phyloP scores from a whole-genome alignment of 164 flowering plant species.

The Magnolia kwangsiensis region DNA sequence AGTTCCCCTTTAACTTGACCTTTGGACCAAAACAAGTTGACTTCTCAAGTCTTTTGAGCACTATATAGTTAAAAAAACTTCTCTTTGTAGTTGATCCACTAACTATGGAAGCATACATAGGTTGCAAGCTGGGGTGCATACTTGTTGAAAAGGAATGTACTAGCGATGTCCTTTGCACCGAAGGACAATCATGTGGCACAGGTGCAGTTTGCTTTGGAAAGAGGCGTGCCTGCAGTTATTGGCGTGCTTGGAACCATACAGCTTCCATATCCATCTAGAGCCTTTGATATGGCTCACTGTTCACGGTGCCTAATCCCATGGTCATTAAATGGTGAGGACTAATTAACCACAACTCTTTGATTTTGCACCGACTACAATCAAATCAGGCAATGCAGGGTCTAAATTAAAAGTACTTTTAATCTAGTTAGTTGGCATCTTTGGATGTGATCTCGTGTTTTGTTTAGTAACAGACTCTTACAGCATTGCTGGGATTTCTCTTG shows the following conservation, averaged over 20 bases:
- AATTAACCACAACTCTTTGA: background rate
- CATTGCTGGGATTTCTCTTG: background rate
- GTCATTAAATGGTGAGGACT: slow-evolving; percentile 66
- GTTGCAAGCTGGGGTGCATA: slow-evolving; percentile 95
- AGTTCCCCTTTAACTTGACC: background rate
- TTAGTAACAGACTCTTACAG: background rate
- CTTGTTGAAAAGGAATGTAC: slow-evolving; percentile 67
- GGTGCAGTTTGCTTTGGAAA: slow-evolving; percentile 87
- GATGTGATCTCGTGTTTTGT: slow-evolving; percentile 53
- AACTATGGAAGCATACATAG: slow-evolving; percentile 20
- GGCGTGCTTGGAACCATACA: slow-evolving; percentile 79
- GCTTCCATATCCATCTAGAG: slow-evolving; percentile 76
- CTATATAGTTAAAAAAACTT: background rate
- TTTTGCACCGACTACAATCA: background rate
- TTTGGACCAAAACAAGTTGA: background rate
- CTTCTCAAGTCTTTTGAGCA: background rate
- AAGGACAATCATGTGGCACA: slow-evolving; percentile 89
- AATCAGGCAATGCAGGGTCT: background rate
- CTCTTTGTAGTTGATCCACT: background rate
- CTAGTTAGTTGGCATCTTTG: background rate
- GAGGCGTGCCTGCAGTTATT: slow-evolving; percentile 92
- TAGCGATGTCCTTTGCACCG: slow-evolving; percentile 89
- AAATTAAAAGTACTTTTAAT: background rate
- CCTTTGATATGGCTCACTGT: slow-evolving; percentile 93
- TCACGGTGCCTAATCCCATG: slow-evolving; percentile 88